Conservation (phyloP, 768 basidiomycete genomes). For the Lactarius sp. region DNA sequence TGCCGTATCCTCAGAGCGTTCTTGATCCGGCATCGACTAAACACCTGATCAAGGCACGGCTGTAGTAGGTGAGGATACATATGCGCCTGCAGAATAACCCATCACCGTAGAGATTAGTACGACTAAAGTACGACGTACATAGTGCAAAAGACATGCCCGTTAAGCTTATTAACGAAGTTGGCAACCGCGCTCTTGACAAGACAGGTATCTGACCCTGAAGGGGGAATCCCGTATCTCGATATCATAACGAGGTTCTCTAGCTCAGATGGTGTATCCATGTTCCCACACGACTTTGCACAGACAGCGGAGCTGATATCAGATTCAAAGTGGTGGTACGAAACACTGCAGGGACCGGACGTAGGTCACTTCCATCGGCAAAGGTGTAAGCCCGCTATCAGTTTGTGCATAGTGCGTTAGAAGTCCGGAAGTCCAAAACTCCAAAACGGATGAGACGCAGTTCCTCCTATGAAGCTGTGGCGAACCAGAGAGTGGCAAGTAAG, state of each 20-base stretch:
- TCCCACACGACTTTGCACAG: background rate
- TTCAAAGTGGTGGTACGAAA: background rate
- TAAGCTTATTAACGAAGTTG: background rate
- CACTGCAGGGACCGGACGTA: background rate
- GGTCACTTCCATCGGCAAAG: no score
- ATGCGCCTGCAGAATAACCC: background rate
- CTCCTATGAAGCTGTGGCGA: background rate
- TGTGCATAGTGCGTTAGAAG: background rate
- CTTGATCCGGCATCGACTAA: slow-evolving; percentile 26
- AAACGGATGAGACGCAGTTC: background rate
- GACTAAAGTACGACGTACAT: background rate
- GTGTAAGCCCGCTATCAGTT: no score
- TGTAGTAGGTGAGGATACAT: slow-evolving; percentile 19
- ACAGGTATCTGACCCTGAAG: background rate
- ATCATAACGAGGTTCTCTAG: background rate
- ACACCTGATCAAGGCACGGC: slow-evolving; percentile 24
- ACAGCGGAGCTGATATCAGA: no score
- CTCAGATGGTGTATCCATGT: background rate
- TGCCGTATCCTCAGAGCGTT: slow-evolving; percentile 28
- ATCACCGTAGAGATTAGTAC: background rate
- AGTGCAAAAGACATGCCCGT: background rate
- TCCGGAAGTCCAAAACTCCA: background rate
- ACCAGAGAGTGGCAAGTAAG: background rate
- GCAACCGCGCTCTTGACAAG: background rate
- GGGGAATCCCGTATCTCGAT: background rate